These are phyloP conservation scores for Rhipidocladum racemiflorum DNA, from an alignment of 176 grass and related monocot species.

Conservation along the genomic window DNA sequence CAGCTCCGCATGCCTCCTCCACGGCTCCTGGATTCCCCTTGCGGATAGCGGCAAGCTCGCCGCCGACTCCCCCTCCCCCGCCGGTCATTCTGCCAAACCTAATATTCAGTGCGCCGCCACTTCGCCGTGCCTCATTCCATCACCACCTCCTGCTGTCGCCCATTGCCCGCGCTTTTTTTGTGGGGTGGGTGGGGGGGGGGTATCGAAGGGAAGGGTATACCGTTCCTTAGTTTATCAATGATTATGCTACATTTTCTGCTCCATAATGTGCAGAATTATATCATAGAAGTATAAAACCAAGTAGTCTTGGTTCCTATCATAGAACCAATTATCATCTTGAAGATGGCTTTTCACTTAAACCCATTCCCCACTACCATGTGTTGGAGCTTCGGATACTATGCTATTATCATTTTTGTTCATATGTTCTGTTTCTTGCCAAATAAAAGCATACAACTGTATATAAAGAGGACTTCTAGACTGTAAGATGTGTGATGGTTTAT, in stretches of 20 bases:
- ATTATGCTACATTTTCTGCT: slow-evolving; percentile 3
- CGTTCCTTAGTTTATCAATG: not conserved
- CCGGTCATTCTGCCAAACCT: no score
- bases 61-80: no score
- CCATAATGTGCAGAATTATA: not conserved
- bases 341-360: slow-evolving; percentile 1
- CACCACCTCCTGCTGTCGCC: no score
- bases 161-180: no score
- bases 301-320: not conserved
- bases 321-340: slow-evolving; percentile 9
- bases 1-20: no score
- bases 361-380: not conserved
- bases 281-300: not conserved
- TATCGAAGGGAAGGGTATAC: no score
- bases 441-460: not conserved
- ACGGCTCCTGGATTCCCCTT: no score
- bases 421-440: not conserved
- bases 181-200: no score
- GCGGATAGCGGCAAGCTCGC: no score
- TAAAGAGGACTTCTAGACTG: not conserved
- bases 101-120: no score
- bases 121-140: no score
- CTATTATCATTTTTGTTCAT: not conserved
- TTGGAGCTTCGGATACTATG: not conserved
- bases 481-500: not conserved